Conservation (phyloP, 2,329 filamentous ascomycete genomes). For the Triangularia setosa region DNA sequence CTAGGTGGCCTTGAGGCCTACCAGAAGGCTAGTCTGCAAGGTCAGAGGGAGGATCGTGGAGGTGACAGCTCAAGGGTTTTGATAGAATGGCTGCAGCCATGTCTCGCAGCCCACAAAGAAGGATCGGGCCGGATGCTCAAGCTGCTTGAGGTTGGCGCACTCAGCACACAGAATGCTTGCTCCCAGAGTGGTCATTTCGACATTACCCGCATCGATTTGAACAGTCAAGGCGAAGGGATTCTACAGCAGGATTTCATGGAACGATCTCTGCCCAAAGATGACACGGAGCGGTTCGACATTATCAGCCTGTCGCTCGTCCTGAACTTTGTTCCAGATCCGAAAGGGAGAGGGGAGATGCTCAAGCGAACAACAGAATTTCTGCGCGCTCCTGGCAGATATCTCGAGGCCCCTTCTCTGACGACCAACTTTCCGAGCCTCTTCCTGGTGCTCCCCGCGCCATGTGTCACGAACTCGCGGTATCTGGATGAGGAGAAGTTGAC, state of each 20-base stretch:
- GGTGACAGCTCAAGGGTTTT: slow-evolving; percentile 64
- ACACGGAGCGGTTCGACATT: slow-evolving; percentile 72
- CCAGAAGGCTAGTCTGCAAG: slow-evolving; percentile 65
- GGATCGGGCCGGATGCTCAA: slow-evolving; percentile 39
- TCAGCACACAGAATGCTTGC: slow-evolving; percentile 82
- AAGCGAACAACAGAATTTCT: slow-evolving; percentile 70
- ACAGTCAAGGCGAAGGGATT: slow-evolving; percentile 79
- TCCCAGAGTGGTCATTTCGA: slow-evolving; percentile 67
- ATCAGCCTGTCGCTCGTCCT: slow-evolving; percentile 89
- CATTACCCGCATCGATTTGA: slow-evolving; percentile 81
- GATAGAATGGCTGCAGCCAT: slow-evolving; percentile 56
- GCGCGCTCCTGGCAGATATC: slow-evolving; percentile 31
- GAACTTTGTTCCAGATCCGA: slow-evolving; percentile 84
- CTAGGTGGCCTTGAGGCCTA: slow-evolving; percentile 61
- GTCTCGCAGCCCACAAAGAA: slow-evolving; percentile 25
- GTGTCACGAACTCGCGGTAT: slow-evolving; percentile 86
- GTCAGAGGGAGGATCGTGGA: slow-evolving; percentile 61
- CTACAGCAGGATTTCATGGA: slow-evolving; percentile 92
- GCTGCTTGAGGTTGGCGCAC: slow-evolving; percentile 84
- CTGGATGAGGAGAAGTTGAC: slow-evolving; percentile 67
- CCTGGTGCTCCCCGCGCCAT: slow-evolving; percentile 83
- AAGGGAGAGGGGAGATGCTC: slow-evolving; percentile 79
- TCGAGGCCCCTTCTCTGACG: slow-evolving; percentile 5
- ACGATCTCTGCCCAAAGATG: slow-evolving; percentile 63
- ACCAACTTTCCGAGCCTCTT: slow-evolving; percentile 68